phyloP scores from a whole-genome alignment of 179 eudicot species.

The Silene noctiflora region DNA sequence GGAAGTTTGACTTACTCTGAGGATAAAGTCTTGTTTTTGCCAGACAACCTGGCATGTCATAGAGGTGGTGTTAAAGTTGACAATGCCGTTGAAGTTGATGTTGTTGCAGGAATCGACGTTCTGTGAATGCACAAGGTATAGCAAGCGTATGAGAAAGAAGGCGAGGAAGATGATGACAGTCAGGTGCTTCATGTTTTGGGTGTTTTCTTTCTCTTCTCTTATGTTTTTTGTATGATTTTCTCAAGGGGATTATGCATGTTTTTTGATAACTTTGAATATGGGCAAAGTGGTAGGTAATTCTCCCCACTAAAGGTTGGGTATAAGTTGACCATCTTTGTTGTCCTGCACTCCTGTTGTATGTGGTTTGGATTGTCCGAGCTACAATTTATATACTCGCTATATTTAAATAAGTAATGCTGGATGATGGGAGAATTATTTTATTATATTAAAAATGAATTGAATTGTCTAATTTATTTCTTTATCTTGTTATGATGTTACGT shows the following conservation, averaged over 20 bases:
- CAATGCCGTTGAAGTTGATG: constrained; percentile 33
- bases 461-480: neutral
- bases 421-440: constrained; percentile 23
- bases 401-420: constrained; percentile 11
- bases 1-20: constrained; percentile 12
- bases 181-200: constrained; percentile 36
- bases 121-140: constrained; percentile 39
- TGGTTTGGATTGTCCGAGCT: constrained; percentile 19
- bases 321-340: constrained; percentile 36
- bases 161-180: constrained; percentile 25
- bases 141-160: constrained; percentile 29
- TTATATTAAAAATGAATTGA: constrained; percentile 11
- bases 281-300: constrained; percentile 32
- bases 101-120: constrained; percentile 50
- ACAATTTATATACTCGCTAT: neutral
- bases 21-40: constrained; percentile 10
- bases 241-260: constrained; percentile 9
- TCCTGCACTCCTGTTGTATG: constrained; percentile 23
- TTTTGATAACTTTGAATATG: constrained; percentile 31
- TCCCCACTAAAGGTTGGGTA: constrained; percentile 15
- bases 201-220: constrained; percentile 4
- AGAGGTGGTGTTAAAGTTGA: constrained; percentile 9
- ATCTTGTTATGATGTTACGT: constrained; percentile 9
- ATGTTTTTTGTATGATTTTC: neutral
- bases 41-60: constrained; percentile 15